phyloP scores from a whole-genome alignment of 306 rosid genomes.

The Trifolium fragiferum region DNA sequence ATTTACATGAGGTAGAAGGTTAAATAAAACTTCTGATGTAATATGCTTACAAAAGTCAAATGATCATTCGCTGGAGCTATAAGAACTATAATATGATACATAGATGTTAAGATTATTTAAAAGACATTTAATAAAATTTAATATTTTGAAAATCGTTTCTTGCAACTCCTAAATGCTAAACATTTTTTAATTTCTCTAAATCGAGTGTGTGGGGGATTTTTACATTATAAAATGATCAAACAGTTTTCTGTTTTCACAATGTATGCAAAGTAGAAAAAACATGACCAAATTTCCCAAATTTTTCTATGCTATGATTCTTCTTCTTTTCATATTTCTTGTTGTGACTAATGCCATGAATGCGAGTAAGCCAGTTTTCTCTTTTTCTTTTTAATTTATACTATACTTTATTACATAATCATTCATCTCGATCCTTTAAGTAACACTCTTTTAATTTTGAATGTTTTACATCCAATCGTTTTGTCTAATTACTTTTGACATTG shows the following conservation, averaged over 20 bases:
- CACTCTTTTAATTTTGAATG: neutral
- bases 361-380: neutral
- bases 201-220: too few relatives aligned
- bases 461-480: too few relatives aligned
- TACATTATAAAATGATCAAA: neutral
- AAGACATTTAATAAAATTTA: neutral
- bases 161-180: neutral
- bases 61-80: neutral
- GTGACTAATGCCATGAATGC: neutral
- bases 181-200: neutral
- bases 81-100: neutral
- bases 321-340: neutral
- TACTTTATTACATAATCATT: too few relatives aligned
- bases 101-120: neutral
- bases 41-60: neutral
- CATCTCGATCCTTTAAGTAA: neutral
- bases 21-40: too few relatives aligned
- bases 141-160: too few relatives aligned
- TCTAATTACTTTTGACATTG: too few relatives aligned
- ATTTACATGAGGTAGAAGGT: too few relatives aligned
- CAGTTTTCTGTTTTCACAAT: too few relatives aligned
- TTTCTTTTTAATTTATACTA: neutral
- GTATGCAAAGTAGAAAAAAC: neutral
- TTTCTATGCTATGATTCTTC: neutral
- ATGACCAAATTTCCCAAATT: neutral